phyloP scores from a whole-genome alignment of 2,329 filamentous ascomycete genomes.

The Stagonosporopsis rhizophila region DNA sequence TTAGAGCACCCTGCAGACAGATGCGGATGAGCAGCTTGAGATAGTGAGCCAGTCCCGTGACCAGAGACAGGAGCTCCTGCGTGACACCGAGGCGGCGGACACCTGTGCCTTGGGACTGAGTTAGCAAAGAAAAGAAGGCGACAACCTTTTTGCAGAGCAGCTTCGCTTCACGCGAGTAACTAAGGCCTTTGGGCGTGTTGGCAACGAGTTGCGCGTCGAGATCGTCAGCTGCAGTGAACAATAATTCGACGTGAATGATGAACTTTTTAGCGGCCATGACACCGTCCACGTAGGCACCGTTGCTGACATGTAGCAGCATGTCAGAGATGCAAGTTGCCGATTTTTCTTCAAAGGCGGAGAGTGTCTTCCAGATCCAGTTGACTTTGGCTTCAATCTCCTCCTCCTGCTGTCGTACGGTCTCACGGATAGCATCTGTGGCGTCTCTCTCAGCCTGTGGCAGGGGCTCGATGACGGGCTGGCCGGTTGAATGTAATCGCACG shows the following conservation, averaged over 20 bases:
- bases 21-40: conserved; percentile 97
- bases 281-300: conserved; percentile 93
- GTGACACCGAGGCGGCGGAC: conserved; percentile 92
- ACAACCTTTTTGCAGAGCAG: conserved; percentile 99
- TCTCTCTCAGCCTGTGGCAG: conserved; percentile 55
- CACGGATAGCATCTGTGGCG: conserved; percentile 72
- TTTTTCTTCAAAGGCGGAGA: conserved; percentile 96
- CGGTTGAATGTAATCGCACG: conserved; percentile 71
- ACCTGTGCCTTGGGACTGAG: conserved; percentile 92
- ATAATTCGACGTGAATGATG: conserved; percentile 92
- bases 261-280: conserved; percentile 95
- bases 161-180: conserved; percentile 95
- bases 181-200: conserved; percentile 79
- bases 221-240: conserved; percentile 87
- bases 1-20: conserved; percentile 90
- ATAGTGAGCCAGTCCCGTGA: conserved; percentile 95
- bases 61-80: conserved; percentile 95
- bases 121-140: conserved; percentile 92
- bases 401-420: conserved; percentile 81
- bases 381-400: conserved; percentile 98
- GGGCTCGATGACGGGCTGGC: conserved; percentile 48
- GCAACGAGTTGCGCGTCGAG: conserved; percentile 76
- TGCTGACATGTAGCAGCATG: conserved; percentile 98
- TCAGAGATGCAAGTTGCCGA: conserved; percentile 98
- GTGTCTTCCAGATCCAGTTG: conserved; percentile 95